Base-by-base conservation (phyloP, 176 grass and related monocot genomes). In the Saccharum officinarum region DNA sequence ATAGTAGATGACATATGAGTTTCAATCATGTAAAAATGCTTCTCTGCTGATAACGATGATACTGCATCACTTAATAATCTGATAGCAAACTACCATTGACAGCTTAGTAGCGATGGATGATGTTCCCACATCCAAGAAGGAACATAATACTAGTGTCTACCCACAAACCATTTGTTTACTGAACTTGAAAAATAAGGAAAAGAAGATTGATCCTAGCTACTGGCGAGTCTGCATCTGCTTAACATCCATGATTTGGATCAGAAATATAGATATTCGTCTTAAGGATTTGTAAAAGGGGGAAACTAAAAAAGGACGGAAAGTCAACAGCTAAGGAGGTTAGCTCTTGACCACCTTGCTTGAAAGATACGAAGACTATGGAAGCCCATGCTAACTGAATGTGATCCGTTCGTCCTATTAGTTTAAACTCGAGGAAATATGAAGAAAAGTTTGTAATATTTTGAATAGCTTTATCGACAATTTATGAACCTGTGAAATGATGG, bases 331-430 rank as follows among this genome's bases (percentile, higher is more conserved):
- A 18, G 49, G 49, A 52, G n/a, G 61, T 52, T 33, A n/a, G 55
- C 39, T 73, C 1, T 65, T 73, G 2, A 44, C 18, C 64, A 62
- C 25, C 70, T 52, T 49, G 22, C 65, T 78, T 71, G 33, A 10
- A 22, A 82, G 63, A 76, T 36, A 20, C 9, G 44, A 66, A 66
- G 40, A 46, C 39, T 47, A 23, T 8, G 50, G 47, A 28, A 85
- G 68, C 69, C 47, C 60, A 80, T 23, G 22, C 42, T 74, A 75
- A 63, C 38, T 75, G 69, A 80, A 75, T 17, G 69, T 67, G 17
- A 75, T 47, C 61, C 28, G 18, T 40, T 44, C 16, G 3, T 26
- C 49, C 50, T 28, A 20, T 60, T 42, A 5, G 1, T 45, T 22
- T 44, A 65, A 54, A 8, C 7, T 41, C 52, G 2, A 54, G 8